Evolutionary conservation across 2,329 filamentous ascomycete genomes (phyloP).

Genomic region (Aspergillus quadrilineatus): DNA sequence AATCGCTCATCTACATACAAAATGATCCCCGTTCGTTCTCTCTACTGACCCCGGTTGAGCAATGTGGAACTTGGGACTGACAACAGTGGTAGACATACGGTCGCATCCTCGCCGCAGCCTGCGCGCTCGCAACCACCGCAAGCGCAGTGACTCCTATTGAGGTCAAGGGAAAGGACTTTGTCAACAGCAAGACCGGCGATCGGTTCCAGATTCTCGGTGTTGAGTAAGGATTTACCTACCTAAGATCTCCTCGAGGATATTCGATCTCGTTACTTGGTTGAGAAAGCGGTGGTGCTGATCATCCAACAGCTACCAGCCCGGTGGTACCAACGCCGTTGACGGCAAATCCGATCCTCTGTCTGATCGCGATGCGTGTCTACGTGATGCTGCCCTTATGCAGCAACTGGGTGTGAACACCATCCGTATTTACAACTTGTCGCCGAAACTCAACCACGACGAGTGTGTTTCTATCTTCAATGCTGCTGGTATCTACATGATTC

Average conservation of each 20-base stretch:
- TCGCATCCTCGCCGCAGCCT: conserved; percentile 41
- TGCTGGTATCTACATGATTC: conserved; percentile 65
- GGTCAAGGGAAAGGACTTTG: conserved; percentile 60
- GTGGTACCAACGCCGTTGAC: conserved; percentile 59
- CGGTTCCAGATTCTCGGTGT: conserved; percentile 64
- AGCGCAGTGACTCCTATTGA: conserved; percentile 57
- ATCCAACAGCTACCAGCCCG: conserved; percentile 57
- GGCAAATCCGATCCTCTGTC: conserved; percentile 56
- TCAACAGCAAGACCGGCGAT: conserved; percentile 57
- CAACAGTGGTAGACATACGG: conserved; percentile 28
- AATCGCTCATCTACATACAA: conserved; percentile 9
- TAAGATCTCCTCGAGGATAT: conserved; percentile 3
- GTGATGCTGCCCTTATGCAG: conserved; percentile 65
- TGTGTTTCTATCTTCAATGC: conserved; percentile 66
- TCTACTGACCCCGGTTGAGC: neutral
- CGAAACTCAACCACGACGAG: conserved; percentile 58
- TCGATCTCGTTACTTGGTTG: conserved; percentile 17
- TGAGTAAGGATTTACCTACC: conserved; percentile 45
- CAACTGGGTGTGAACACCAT: conserved; percentile 64
- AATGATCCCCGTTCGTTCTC: conserved; percentile 24
- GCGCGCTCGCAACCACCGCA: conserved; percentile 46
- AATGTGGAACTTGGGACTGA: neutral
- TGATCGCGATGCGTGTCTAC: conserved; percentile 57
- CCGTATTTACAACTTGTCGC: conserved; percentile 64
- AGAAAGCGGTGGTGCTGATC: conserved; percentile 21